Evolutionary conservation across 2,329 filamentous ascomycete genomes (phyloP).

Genomic region (Kalaharituber pfeilii): DNA sequence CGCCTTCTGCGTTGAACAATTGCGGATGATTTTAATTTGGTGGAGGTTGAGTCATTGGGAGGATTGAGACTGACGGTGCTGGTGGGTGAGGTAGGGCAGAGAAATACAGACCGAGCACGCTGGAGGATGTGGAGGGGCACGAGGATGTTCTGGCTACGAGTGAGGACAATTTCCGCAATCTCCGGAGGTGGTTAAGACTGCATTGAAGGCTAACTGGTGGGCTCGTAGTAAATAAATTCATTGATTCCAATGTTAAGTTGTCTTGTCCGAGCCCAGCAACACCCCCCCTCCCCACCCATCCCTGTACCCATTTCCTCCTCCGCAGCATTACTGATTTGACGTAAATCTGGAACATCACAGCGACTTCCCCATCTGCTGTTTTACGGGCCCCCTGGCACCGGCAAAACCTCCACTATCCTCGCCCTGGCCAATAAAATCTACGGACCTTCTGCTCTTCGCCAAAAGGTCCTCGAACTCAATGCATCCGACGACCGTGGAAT

Average conservation of each 20-base stretch:
- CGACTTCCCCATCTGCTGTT: slow-evolving; percentile 87
- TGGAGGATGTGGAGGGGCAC: slow-evolving; percentile 88
- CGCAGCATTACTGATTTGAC: neutral
- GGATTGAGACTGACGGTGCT: slow-evolving; percentile 11
- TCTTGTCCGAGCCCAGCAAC: too few relatives aligned
- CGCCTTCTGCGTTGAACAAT: too few relatives aligned
- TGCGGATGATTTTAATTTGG: neutral
- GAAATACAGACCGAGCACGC: slow-evolving; percentile 79
- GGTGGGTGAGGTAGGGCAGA: slow-evolving; percentile 50
- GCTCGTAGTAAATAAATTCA: slow-evolving; percentile 68
- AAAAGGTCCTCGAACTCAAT: slow-evolving; percentile 97
- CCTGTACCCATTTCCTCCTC: neutral
- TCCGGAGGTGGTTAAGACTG: neutral
- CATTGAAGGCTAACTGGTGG: neutral
- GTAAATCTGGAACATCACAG: slow-evolving; percentile 25
- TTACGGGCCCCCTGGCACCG: slow-evolving; percentile 89
- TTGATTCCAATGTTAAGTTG: slow-evolving; percentile 70
- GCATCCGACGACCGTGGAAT: slow-evolving; percentile 95
- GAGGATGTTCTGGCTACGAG: slow-evolving; percentile 89
- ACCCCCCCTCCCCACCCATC: neutral
- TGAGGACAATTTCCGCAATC: neutral
- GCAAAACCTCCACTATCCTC: slow-evolving; percentile 92
- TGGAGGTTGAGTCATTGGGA: slow-evolving; percentile 11
- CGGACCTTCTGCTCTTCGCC: slow-evolving; percentile 66
- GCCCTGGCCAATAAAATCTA: slow-evolving; percentile 89